phyloP scores from a whole-genome alignment of 306 rosid species.

The Dryas octopetala region DNA sequence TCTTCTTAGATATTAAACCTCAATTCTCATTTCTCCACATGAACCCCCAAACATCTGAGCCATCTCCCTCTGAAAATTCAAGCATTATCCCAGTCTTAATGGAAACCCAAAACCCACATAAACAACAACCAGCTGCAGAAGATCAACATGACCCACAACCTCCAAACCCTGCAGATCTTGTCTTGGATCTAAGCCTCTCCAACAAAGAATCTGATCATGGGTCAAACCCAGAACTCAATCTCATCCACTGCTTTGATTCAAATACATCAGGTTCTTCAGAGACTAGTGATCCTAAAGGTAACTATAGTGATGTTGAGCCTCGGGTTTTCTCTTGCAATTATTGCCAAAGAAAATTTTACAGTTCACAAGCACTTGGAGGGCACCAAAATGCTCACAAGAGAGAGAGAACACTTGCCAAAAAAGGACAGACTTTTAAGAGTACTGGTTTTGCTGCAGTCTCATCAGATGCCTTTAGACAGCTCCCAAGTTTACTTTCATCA shows the following conservation, averaged over 20 bases:
- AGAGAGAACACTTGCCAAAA: slow-evolving; percentile 77
- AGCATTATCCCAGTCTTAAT: slow-evolving; percentile 33
- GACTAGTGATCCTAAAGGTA: slow-evolving; percentile 30
- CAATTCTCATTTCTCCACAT: slow-evolving; percentile 22
- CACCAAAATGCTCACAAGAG: slow-evolving; percentile 96
- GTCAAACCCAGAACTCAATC: slow-evolving; percentile 61
- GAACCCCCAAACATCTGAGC: slow-evolving; percentile 33
- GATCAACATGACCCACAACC: slow-evolving; percentile 22
- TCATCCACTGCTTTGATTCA: slow-evolving; percentile 59
- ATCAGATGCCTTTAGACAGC: slow-evolving; percentile 31
- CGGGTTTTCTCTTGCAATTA: slow-evolving; percentile 89
- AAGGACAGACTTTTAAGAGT: slow-evolving; percentile 37
- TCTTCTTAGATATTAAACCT: background rate
- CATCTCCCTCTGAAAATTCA: slow-evolving; percentile 48
- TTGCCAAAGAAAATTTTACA: slow-evolving; percentile 85
- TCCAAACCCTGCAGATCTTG: slow-evolving; percentile 25
- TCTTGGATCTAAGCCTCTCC: slow-evolving; percentile 69
- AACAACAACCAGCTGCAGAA: slow-evolving; percentile 5
- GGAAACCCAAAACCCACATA: slow-evolving; percentile 23
- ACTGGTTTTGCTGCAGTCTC: slow-evolving; percentile 22
- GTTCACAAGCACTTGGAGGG: slow-evolving; percentile 97
- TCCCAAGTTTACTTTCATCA: slow-evolving; percentile 4
- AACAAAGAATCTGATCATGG: slow-evolving; percentile 42
- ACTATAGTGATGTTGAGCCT: slow-evolving; percentile 34
- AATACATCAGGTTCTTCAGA: slow-evolving; percentile 40